Conservation (phyloP, 495 filamentous ascomycete genomes). For the Glonium stellatum region DNA sequence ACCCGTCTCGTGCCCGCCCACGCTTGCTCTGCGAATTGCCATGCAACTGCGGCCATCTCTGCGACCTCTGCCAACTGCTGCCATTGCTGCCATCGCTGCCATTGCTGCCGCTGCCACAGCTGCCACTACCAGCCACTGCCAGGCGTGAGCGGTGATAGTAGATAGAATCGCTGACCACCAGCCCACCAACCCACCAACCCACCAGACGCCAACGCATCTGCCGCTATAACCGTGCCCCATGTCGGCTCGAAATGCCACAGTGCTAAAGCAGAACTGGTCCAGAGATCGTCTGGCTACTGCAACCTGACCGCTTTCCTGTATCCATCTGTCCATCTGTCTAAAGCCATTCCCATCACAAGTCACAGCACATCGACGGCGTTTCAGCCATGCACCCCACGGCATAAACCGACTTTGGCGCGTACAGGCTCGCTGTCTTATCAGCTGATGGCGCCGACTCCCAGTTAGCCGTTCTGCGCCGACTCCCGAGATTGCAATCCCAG, state of each 20-base stretch:
- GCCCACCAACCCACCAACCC: no score
- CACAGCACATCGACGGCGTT: conserved; percentile 1
- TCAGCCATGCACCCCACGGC: not conserved
- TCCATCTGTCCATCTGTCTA: not conserved
- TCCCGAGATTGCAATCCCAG: not conserved
- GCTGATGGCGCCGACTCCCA: not conserved
- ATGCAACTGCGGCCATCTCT: no score
- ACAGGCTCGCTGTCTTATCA: not conserved
- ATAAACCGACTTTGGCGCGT: not conserved
- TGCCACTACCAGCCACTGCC: no score
- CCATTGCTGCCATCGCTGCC: no score
- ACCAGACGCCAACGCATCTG: not conserved
- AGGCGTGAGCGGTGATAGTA: no score
- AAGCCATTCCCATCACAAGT: not conserved
- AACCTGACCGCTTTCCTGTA: not conserved
- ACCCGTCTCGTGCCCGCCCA: no score
- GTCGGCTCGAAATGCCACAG: not conserved
- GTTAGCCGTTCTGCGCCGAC: not conserved
- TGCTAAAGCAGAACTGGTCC: no score
- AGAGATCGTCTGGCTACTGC: not conserved
- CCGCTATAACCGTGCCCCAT: not conserved
- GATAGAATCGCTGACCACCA: no score
- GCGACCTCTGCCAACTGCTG: no score
- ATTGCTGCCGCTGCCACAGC: no score
- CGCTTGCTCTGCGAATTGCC: no score